Evolutionary conservation across 495 filamentous ascomycete species (phyloP), one percentile per base, ranked within the genome.

Genomic region (Xylaria venustula): DNA sequence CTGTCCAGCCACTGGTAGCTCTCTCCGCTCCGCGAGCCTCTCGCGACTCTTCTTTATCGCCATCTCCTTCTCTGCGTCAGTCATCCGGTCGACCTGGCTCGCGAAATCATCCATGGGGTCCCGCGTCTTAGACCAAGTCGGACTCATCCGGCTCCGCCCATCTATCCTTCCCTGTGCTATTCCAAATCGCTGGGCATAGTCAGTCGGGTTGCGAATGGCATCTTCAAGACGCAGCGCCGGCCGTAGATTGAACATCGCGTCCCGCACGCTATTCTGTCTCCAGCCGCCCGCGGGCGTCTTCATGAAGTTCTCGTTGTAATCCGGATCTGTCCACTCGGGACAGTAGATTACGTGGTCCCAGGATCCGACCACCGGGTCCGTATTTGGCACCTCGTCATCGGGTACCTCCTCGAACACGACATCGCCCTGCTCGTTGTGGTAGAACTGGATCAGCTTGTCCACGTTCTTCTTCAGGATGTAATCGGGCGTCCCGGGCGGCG

Each of bases 91-190:
- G 0, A 70, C 9, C 37, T 73, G 69, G 6, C 51, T 59, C 12
- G 5, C 45, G 20, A 52, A 61, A 49, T 67, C 61, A 0, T 50
- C 58, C 6, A 66, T 58, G 15, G 62, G 60, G 26, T 67, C 44
- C 2, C 72, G 69, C 22, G 66, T 72, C 1, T 36, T 9, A 8
- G 74, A 65, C 9, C 53, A 32, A 17, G 63, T 64, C 2, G 75
- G 75, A 8, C 73, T 76, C 32, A 71, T 58, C 44, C 69, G 67
- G 12, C 73, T 76, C 7, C 75, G 71, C 17, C 71, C 73, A 4
- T 64, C 55, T 4, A 37, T 25, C 19, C 64, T 64, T 19, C 68
- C 67, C 0, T 65, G 65, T 19, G 71, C 61, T 11, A 77, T 74
- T 2, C 75, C 75, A 23, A 64, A 76, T 0, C 73, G 69, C 20